Conservation (phyloP, 495 filamentous ascomycete species). For the Terfezia boudieri region DNA sequence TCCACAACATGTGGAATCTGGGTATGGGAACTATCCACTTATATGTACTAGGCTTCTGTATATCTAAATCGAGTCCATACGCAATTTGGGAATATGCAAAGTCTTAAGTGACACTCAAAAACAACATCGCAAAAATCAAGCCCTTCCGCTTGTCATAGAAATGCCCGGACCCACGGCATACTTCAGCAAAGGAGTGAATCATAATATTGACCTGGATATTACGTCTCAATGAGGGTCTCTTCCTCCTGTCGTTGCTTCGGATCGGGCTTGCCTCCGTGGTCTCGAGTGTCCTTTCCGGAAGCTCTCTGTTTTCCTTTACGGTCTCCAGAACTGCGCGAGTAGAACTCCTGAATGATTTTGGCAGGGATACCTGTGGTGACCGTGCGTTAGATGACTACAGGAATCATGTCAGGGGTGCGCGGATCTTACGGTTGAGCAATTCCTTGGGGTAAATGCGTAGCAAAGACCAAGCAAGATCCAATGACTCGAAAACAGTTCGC, state of each 20-base stretch:
- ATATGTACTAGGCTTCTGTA: too few species aligned
- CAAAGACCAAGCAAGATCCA: conserved; percentile 90
- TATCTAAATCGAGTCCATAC: too few species aligned
- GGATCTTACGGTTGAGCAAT: conserved; percentile 54
- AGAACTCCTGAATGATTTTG: conserved; percentile 83
- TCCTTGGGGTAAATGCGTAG: conserved; percentile 94
- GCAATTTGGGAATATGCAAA: too few species aligned
- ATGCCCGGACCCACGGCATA: too few species aligned
- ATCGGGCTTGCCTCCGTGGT: conserved; percentile 34
- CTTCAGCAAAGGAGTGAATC: too few species aligned
- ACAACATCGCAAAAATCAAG: too few species aligned
- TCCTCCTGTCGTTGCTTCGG: conserved; percentile 22
- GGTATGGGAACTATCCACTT: too few species aligned
- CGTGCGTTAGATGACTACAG: too few species aligned
- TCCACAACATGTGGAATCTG: too few species aligned
- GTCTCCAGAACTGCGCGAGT: conserved; percentile 44
- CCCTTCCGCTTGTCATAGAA: too few species aligned
- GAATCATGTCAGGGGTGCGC: background rate
- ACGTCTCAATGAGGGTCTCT: conserved; percentile 46
- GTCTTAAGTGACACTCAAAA: too few species aligned
- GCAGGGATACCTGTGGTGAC: conserved; percentile 40
- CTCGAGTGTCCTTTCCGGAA: conserved; percentile 44
- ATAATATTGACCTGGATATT: background rate
- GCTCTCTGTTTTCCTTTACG: conserved; percentile 38
- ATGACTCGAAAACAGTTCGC: conserved; percentile 68